Evolutionary conservation across 257 asterid species (phyloP).

Genomic region (Solanum medicagineum): DNA sequence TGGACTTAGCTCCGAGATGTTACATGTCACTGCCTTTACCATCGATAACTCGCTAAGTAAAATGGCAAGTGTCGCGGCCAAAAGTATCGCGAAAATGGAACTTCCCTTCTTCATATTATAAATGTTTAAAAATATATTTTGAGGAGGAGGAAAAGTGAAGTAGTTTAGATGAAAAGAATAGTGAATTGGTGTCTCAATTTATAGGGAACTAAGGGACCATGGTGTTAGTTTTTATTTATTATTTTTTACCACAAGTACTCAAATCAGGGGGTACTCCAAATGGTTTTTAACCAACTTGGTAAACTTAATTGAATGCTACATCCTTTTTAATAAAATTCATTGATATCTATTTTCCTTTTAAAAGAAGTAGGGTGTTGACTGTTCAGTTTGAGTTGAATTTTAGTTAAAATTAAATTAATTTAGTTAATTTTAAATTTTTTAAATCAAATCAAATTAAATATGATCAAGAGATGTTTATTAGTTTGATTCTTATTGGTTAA

Average conservation of each 20-base stretch:
- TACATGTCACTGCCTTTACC: slow-evolving; percentile 9
- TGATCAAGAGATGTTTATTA: no score
- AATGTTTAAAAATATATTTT: not conserved
- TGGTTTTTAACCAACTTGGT: no score
- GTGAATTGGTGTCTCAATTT: not conserved
- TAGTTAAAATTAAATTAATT: no score
- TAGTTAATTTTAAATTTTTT: no score
- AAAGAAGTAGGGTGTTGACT: no score
- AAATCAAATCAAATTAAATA: no score
- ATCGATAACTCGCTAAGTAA: not conserved
- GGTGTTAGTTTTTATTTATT: no score
- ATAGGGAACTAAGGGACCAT: not conserved
- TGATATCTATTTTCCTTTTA: no score
- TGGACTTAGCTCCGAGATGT: not conserved
- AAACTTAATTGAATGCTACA: no score
- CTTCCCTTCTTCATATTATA: not conserved
- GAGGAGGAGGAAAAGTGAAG: not conserved
- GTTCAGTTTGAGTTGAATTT: no score
- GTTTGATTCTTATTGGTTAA: no score
- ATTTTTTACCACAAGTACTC: not conserved
- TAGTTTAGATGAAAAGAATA: not conserved
- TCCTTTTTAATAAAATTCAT: no score
- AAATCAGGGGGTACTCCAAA: not conserved
- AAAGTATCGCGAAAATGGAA: not conserved
- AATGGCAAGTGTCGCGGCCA: not conserved